phyloP scores from a whole-genome alignment of 345 rosid genomes.

The Acer negundo region DNA sequence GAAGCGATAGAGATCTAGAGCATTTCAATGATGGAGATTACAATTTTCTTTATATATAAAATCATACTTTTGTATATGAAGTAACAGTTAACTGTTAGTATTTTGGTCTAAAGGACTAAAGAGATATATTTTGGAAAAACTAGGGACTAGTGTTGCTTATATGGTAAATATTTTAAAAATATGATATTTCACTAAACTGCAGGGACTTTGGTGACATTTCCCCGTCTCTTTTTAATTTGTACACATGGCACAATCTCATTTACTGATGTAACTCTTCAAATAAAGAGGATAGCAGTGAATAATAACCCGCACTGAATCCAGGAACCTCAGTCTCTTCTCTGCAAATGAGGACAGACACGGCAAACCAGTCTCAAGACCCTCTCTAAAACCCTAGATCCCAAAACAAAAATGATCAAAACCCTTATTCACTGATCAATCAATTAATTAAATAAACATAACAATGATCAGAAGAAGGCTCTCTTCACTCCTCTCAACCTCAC shows the following conservation, averaged over 20 bases:
- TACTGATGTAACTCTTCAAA: accelerated
- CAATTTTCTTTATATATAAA: too few species aligned
- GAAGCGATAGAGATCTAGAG: too few species aligned
- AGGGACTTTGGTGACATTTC: too few species aligned
- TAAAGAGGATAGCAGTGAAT: neutral
- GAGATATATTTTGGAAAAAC: too few species aligned
- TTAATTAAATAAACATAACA: conserved; percentile 2
- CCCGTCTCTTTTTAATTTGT: too few species aligned
- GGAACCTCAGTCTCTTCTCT: neutral
- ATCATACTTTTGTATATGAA: too few species aligned
- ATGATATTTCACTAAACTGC: too few species aligned
- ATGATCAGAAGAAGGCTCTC: conserved; percentile 61
- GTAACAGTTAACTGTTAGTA: too few species aligned
- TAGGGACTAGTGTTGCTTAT: too few species aligned
- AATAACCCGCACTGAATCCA: neutral
- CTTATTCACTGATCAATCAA: neutral
- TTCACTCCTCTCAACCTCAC: conserved; percentile 46
- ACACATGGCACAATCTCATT: neutral
- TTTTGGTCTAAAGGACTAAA: too few species aligned
- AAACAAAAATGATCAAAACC: neutral
- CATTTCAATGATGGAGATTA: too few species aligned
- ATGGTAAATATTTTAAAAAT: too few species aligned
- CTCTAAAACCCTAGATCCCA: neutral
- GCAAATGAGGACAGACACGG: neutral
- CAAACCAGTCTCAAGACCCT: neutral